A percentile compares a stretch with the other conserved stretches of the same genome.
These are phyloP conservation scores for Tolypocladium album DNA, from an alignment of 2,329 filamentous ascomycete species.

Conservation along the genomic window DNA sequence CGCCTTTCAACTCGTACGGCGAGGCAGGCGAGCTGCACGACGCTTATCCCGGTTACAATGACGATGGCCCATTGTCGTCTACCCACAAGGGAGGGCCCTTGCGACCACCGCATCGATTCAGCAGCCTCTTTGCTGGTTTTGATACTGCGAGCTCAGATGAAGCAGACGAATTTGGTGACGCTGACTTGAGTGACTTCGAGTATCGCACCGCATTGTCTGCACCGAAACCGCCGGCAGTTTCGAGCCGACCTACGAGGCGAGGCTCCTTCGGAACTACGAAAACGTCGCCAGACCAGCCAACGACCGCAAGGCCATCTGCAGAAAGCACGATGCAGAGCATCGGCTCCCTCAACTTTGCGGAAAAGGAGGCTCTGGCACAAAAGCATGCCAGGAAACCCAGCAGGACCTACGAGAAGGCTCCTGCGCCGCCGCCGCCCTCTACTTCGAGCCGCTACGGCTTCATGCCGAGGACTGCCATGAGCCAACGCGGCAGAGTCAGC, in stretches of 20 bases:
- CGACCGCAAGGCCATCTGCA: slow-evolving; percentile 14
- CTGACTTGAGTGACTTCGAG: slow-evolving; percentile 55
- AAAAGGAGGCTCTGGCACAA: slow-evolving; percentile 16
- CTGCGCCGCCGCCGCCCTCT: slow-evolving; percentile 12
- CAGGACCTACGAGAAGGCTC: slow-evolving; percentile 26
- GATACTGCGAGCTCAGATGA: slow-evolving; percentile 62
- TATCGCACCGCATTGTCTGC: slow-evolving; percentile 56
- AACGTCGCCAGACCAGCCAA: slow-evolving; percentile 31
- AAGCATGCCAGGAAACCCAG: slow-evolving; percentile 18
- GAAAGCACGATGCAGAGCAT: slow-evolving; percentile 21
- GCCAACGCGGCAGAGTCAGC: slow-evolving; percentile 64
- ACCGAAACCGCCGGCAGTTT: slow-evolving; percentile 38
- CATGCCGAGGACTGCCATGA: slow-evolving; percentile 70
- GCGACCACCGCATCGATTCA: slow-evolving; percentile 63
- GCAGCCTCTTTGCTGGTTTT: slow-evolving; percentile 80
- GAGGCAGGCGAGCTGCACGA: slow-evolving; percentile 40
- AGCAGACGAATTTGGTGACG: slow-evolving; percentile 49
- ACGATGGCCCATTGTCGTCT: slow-evolving; percentile 63
- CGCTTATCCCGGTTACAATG: slow-evolving; percentile 68
- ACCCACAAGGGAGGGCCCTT: slow-evolving; percentile 43
- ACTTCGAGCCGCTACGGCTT: slow-evolving; percentile 40
- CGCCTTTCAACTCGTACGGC: slow-evolving; percentile 25
- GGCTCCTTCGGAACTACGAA: slow-evolving; percentile 25
- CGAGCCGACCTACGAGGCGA: slow-evolving; percentile 29
- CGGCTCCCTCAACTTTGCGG: slow-evolving; percentile 26